Percentiles rank a stretch among this genome's conserved stretches.
Evolutionary conservation across 106 monocot genomes (phyloP).

Genomic region (Vanilla planifolia): DNA sequence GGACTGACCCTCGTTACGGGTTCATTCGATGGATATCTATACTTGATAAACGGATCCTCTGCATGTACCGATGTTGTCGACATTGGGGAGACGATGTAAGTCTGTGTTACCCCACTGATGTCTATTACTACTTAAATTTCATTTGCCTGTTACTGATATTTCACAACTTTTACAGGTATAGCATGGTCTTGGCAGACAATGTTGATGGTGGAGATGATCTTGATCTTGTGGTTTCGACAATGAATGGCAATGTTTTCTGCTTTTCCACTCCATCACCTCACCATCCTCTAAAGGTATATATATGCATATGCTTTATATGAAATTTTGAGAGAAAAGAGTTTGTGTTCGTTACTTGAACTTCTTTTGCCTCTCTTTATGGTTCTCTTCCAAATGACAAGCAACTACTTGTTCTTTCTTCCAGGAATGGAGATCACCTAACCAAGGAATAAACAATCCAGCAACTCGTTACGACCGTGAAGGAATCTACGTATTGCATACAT

Average conservation of each 20-base stretch:
- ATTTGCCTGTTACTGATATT: neutral
- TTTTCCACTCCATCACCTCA: conserved; percentile 85
- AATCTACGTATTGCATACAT: conserved; percentile 58
- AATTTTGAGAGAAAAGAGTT: no score
- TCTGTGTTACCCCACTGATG: conserved; percentile 3
- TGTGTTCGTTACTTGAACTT: no score
- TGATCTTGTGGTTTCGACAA: conserved; percentile 94
- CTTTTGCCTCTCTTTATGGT: no score
- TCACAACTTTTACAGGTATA: conserved; percentile 55
- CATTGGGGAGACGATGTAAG: conserved; percentile 97
- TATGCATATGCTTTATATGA: neutral
- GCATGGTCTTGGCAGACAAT: conserved; percentile 94
- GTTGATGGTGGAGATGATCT: conserved; percentile 99
- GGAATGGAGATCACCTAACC: conserved; percentile 86
- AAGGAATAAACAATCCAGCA: conserved; percentile 88
- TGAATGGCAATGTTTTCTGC: conserved; percentile 99
- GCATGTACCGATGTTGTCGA: conserved; percentile 96
- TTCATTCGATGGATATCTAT: conserved; percentile 96
- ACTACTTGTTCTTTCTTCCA: no score
- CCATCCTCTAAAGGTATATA: conserved; percentile 82
- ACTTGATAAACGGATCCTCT: conserved; percentile 91
- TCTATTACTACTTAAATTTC: neutral
- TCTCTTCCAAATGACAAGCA: no score
- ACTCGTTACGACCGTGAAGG: conserved; percentile 77
- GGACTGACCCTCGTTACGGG: conserved; percentile 81